Percentiles rank a stretch among this genome's conserved stretches.
Evolutionary conservation across 73 alveolate genomes (phyloP).

Genomic region (Tetrahymena borealis): DNA sequence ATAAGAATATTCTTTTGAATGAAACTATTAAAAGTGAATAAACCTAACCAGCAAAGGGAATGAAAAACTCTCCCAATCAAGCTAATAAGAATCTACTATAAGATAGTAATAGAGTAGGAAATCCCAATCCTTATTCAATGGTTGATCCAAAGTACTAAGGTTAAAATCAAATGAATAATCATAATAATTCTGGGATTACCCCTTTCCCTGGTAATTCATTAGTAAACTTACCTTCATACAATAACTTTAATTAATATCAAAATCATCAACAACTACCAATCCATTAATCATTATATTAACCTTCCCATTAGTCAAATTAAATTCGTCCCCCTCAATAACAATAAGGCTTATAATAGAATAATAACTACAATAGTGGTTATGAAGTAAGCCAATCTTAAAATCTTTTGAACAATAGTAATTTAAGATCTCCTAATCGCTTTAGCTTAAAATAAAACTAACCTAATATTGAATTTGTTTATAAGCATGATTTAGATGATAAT

Average conservation of each 20-base stretch:
- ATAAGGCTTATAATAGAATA: not conserved
- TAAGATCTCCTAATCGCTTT: not conserved
- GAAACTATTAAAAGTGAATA: not conserved
- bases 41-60: not conserved
- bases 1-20: not conserved
- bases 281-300: not conserved
- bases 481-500: constrained; percentile 84
- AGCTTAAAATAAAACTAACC: not conserved
- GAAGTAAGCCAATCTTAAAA: not conserved
- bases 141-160: not conserved
- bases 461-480: not conserved
- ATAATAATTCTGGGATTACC: not conserved
- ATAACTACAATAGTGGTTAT: not conserved
- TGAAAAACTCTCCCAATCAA: not conserved
- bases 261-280: not conserved
- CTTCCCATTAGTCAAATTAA: not conserved
- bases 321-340: not conserved
- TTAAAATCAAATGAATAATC: not conserved
- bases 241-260: not conserved
- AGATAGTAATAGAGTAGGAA: not conserved
- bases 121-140: not conserved
- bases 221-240: not conserved
- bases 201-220: not conserved
- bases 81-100: not conserved
- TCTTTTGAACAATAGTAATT: not conserved